A percentile compares a stretch with the other conserved stretches of the same genome.
phyloP scores from a whole-genome alignment of 768 basidiomycete species.

The Pisolithus tinctorius region DNA sequence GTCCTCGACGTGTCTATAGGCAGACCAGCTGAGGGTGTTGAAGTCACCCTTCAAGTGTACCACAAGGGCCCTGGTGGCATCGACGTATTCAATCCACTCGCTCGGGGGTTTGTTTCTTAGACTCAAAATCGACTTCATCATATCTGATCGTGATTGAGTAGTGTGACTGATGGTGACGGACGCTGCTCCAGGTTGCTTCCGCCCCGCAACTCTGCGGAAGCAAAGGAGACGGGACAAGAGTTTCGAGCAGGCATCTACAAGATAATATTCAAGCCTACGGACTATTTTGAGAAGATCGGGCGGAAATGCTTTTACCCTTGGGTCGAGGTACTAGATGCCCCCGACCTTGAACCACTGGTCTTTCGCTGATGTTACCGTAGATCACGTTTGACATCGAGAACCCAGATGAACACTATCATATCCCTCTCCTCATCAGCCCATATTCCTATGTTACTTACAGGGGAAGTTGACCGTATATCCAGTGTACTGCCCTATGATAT shows the following conservation, averaged over 20 bases:
- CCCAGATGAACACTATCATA: constrained; percentile 81
- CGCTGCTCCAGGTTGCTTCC: constrained; percentile 76
- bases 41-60: constrained; percentile 53
- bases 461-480: constrained; percentile 52
- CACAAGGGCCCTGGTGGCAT: constrained; percentile 29
- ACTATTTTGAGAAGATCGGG: constrained; percentile 64
- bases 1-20: constrained; percentile 85
- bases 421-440: constrained; percentile 88
- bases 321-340: constrained; percentile 60
- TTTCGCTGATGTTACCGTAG: constrained; percentile 32
- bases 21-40: constrained; percentile 68
- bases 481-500: background rate
- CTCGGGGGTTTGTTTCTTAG: constrained; percentile 52
- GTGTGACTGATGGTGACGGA: constrained; percentile 74
- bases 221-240: constrained; percentile 34
- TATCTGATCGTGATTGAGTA: constrained; percentile 22
- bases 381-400: constrained; percentile 71
- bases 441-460: constrained; percentile 90
- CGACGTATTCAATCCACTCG: constrained; percentile 44
- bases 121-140: background rate
- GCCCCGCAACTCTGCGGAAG: constrained; percentile 39
- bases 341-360: background rate
- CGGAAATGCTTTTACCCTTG: constrained; percentile 81
- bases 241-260: constrained; percentile 62
- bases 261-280: constrained; percentile 75